phyloP scores from a whole-genome alignment of 768 basidiomycete species.

The Boletales sp. region DNA sequence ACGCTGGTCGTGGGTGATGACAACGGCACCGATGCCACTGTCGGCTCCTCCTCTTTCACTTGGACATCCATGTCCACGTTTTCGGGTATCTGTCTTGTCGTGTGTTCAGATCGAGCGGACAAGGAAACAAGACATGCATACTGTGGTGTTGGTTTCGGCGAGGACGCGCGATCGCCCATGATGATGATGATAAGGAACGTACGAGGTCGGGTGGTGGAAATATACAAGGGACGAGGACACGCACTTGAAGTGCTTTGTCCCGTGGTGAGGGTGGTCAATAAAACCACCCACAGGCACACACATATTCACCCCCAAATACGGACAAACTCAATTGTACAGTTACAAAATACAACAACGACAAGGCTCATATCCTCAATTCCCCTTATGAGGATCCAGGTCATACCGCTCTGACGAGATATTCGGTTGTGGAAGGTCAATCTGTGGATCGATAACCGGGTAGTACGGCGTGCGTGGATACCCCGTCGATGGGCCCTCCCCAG shows the following conservation, averaged over 20 bases:
- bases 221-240: constrained; percentile 5
- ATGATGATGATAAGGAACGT: constrained; percentile 22
- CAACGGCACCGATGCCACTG: neutral
- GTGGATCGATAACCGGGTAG: constrained; percentile 41
- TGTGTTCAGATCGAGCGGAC: constrained; percentile 2
- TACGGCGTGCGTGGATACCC: constrained; percentile 29
- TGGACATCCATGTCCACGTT: neutral
- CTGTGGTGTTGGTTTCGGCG: constrained; percentile 6
- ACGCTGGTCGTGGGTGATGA: constrained; percentile 7
- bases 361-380: neutral
- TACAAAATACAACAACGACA: too few species aligned
- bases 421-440: constrained; percentile 27
- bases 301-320: constrained; percentile 18
- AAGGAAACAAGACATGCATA: constrained; percentile 5
- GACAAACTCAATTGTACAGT: constrained; percentile 14
- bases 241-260: constrained; percentile 6
- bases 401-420: constrained; percentile 35
- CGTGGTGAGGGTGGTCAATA: constrained; percentile 1
- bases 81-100: constrained; percentile 13
- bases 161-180: constrained; percentile 23
- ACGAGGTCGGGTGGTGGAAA: constrained; percentile 9
- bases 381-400: constrained; percentile 20
- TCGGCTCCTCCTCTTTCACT: constrained; percentile 14
- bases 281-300: neutral
- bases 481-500: constrained; percentile 23